These are phyloP conservation scores for Cadophora malorum DNA, from an alignment of 2,329 filamentous ascomycete genomes.

Conservation along the genomic window DNA sequence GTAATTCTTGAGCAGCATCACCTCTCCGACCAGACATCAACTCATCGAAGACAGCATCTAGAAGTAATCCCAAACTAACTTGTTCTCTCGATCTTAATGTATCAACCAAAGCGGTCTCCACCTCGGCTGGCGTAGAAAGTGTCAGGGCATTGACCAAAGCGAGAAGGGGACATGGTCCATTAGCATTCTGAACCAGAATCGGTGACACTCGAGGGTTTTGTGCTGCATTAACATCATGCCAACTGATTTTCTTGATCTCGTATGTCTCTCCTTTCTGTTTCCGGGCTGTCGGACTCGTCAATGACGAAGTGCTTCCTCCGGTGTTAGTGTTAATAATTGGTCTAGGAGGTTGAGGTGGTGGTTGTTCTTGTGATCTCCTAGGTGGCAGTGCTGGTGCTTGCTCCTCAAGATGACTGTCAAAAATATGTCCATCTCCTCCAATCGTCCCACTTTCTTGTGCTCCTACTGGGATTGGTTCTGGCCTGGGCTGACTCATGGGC, in stretches of 20 bases:
- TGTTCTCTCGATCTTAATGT: constrained; percentile 82
- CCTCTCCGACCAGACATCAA: constrained; percentile 79
- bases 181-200: constrained; percentile 89
- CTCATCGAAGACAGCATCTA: constrained; percentile 92
- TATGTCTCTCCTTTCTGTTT: constrained; percentile 72
- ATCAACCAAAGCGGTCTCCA: constrained; percentile 75
- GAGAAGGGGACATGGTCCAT: constrained; percentile 91
- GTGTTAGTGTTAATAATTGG: constrained; percentile 31
- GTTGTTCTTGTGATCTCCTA: constrained; percentile 35
- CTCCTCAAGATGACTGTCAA: constrained; percentile 32
- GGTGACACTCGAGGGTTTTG: constrained; percentile 78
- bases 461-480: constrained; percentile 13
- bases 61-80: constrained; percentile 81
- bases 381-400: constrained; percentile 41
- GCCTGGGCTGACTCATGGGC: not conserved
- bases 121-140: constrained; percentile 74
- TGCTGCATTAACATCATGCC: constrained; percentile 70
- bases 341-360: constrained; percentile 40
- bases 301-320: constrained; percentile 31
- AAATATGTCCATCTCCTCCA: constrained; percentile 27
- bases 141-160: constrained; percentile 93
- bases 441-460: constrained; percentile 40
- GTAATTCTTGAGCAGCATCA: constrained; percentile 66
- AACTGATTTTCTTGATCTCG: constrained; percentile 88
- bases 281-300: constrained; percentile 24